phyloP scores from a whole-genome alignment of 1,139 yeast species.

The Meyerozyma carpophila region DNA sequence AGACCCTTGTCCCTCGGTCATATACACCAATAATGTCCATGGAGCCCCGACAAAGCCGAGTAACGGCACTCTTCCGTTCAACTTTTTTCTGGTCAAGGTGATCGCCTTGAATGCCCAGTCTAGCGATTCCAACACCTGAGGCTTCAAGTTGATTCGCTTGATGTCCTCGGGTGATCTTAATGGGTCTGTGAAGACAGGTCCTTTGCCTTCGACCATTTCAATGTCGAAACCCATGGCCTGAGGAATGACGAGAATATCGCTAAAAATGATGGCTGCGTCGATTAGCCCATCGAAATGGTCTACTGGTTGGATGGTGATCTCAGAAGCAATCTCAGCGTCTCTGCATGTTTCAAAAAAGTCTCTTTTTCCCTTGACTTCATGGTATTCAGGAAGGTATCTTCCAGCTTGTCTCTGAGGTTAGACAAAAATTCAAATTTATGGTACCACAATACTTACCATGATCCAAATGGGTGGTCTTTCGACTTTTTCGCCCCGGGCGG shows the following conservation, averaged over 20 bases:
- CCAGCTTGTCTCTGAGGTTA: conserved; percentile 68
- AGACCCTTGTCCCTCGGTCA: conserved; percentile 97
- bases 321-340: conserved; percentile 90
- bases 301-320: conserved; percentile 92
- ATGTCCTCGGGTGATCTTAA: conserved; percentile 71
- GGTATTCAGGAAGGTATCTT: conserved; percentile 87
- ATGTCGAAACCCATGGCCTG: conserved; percentile 98
- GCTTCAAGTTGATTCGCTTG: conserved; percentile 48
- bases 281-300: conserved; percentile 83
- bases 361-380: conserved; percentile 75
- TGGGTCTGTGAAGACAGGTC: conserved; percentile 91
- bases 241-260: conserved; percentile 93
- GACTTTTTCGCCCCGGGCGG: conserved; percentile 77
- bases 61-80: conserved; percentile 87
- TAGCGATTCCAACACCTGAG: conserved; percentile 70
- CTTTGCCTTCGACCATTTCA: conserved; percentile 89
- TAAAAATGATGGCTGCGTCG: conserved; percentile 95
- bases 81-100: conserved; percentile 75
- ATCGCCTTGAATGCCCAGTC: conserved; percentile 95
- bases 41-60: conserved; percentile 98
- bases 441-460: conserved; percentile 51
- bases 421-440: conserved; percentile 7
- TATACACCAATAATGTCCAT: conserved; percentile 93
- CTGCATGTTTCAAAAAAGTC: conserved; percentile 93
- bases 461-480: conserved; percentile 99